phyloP scores from a whole-genome alignment of 148 eudicot genomes.

The Fagopyrum tataricum region DNA sequence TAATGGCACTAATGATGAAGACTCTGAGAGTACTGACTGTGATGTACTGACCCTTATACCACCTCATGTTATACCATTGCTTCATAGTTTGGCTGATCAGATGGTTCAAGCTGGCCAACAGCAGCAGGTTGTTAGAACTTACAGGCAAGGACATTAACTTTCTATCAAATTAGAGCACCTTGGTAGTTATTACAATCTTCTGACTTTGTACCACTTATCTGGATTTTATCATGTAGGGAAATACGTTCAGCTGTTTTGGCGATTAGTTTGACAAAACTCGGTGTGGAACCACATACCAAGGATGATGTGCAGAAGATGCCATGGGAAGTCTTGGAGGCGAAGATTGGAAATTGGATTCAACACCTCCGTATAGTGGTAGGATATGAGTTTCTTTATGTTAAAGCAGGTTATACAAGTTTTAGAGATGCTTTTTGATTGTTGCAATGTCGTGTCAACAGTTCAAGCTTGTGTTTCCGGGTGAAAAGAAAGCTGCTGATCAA shows the following conservation, averaged over 20 bases:
- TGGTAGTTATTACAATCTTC: neutral
- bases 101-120: slow-evolving; percentile 77
- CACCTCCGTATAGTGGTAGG: slow-evolving; percentile 83
- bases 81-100: slow-evolving; percentile 61
- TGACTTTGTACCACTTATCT: neutral
- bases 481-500: slow-evolving; percentile 75
- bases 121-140: slow-evolving; percentile 59
- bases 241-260: slow-evolving; percentile 63
- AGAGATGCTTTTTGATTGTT: slow-evolving; percentile 1
- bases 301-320: slow-evolving; percentile 96
- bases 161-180: neutral
- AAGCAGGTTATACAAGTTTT: neutral
- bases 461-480: slow-evolving; percentile 68
- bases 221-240: slow-evolving; percentile 39
- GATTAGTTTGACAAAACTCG: slow-evolving; percentile 67
- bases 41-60: slow-evolving; percentile 53
- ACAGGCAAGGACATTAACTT: slow-evolving; percentile 36
- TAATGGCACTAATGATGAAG: slow-evolving; percentile 25
- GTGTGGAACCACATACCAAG: slow-evolving; percentile 79
- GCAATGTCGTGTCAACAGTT: slow-evolving; percentile 37
- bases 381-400: neutral
- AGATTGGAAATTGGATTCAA: slow-evolving; percentile 95
- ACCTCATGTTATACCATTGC: slow-evolving; percentile 62
- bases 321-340: slow-evolving; percentile 91
- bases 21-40: slow-evolving; percentile 41